A percentile compares a stretch with the other conserved stretches of the same genome.
Conservation (phyloP, 805 yeast species). For the Ogataea naganishii region DNA sequence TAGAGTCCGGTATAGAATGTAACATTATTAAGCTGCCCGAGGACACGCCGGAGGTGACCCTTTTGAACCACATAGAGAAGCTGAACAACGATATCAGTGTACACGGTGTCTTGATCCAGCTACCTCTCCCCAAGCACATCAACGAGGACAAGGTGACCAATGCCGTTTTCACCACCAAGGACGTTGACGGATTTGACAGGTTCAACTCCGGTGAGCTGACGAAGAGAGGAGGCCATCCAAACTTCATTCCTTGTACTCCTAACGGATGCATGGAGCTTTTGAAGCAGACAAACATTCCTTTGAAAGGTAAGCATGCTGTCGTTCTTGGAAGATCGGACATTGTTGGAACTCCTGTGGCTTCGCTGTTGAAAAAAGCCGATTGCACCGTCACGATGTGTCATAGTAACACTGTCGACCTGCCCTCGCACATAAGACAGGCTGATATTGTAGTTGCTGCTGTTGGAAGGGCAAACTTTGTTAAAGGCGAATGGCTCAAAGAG, state of each 20-base stretch:
- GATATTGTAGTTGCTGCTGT: slow-evolving; percentile 75
- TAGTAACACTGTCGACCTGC: slow-evolving; percentile 48
- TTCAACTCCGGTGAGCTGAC: slow-evolving; percentile 70
- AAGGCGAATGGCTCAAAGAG: slow-evolving; percentile 66
- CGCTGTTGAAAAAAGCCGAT: slow-evolving; percentile 57
- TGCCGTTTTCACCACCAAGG: slow-evolving; percentile 58
- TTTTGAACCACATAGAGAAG: slow-evolving; percentile 42
- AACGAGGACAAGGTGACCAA: slow-evolving; percentile 61
- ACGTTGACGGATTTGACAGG: slow-evolving; percentile 80
- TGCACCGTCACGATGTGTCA: slow-evolving; percentile 76
- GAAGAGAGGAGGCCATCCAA: slow-evolving; percentile 64
- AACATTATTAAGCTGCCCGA: slow-evolving; percentile 51
- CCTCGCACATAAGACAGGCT: slow-evolving; percentile 43
- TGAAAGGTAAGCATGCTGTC: slow-evolving; percentile 68
- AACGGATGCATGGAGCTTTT: slow-evolving; percentile 66
- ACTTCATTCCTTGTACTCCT: slow-evolving; percentile 77
- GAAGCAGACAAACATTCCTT: slow-evolving; percentile 42
- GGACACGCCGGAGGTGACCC: slow-evolving; percentile 43
- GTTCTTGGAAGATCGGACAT: slow-evolving; percentile 81
- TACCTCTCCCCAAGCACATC: slow-evolving; percentile 67
- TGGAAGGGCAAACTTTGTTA: slow-evolving; percentile 61
- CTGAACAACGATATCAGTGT: slow-evolving; percentile 53
- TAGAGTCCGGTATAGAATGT: slow-evolving; percentile 60
- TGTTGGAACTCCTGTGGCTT: slow-evolving; percentile 76
- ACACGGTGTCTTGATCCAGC: slow-evolving; percentile 69